These are phyloP conservation scores for Solanum chacoense DNA, from an alignment of 305 asterid genomes.

Conservation along the genomic window DNA sequence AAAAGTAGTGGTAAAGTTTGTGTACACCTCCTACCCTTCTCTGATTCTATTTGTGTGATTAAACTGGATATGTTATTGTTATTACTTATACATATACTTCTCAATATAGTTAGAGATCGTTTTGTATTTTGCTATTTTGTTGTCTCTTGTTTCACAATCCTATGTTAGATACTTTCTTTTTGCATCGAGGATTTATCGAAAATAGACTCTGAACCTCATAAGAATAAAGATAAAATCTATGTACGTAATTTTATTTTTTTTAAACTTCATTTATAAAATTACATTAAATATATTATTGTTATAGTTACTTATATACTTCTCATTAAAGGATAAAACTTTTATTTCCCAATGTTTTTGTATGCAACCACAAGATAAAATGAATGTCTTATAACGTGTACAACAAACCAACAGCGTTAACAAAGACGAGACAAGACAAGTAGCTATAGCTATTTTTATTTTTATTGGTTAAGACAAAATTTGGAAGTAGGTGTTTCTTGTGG, in stretches of 20 bases:
- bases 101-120: no score
- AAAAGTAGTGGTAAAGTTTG: background rate
- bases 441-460: background rate
- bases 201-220: no score
- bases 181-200: no score
- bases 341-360: background rate
- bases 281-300: no score
- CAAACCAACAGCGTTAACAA: background rate
- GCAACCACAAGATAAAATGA: background rate
- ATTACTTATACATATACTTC: no score
- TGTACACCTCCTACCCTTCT: accelerated
- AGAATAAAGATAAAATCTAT: no score
- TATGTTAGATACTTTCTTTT: background rate
- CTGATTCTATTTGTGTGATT: no score
- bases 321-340: background rate
- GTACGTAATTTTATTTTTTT: no score
- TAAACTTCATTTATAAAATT: no score
- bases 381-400: background rate
- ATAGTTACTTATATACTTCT: background rate
- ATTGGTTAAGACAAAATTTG: background rate
- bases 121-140: no score
- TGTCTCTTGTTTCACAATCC: no score
- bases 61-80: no score
- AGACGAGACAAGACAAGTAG: background rate
- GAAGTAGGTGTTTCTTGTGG: background rate